Base-by-base conservation (phyloP, 2,329 filamentous ascomycete genomes). In the Xylariaceae sp. region DNA sequence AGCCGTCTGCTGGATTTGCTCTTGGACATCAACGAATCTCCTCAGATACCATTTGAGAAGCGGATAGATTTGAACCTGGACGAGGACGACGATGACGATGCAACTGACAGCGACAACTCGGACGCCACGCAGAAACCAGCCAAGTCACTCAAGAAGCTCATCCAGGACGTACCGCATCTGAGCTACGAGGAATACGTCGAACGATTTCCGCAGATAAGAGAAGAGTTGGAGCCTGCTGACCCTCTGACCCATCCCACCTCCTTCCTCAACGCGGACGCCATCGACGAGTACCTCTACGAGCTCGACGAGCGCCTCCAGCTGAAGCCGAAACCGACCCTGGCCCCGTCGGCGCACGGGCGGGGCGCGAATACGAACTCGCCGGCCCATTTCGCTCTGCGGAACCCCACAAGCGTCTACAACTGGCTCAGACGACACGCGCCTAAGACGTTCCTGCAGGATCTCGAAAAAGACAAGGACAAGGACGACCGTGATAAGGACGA, bases 371-470 rank as follows among this genome's bases (percentile, higher is more conserved):
- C 21, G 8, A 58, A 60, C 41, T 32, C 56, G 36, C 57, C 53
- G 51, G 60, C 62, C 57, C 62, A 72, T 64, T 57, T 73, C 34
- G 70, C 73, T 18, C 63, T 88, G 16, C 76, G 76, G 36, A 97
- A 97, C 59, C 88, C 89, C 0, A 85, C 88, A 29, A 94, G 86
- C 43, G 89, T 95, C 3, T 94, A 94, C 67, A 96, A 94, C 62
- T 98, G 92, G 92, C 76, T 98, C 9, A 78, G 87, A 47, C 81
- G 87, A 57, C 75, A 95, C 62, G 82, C 87, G 43, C 85, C 88
- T 3, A 82, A 90, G 60, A 81, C 88, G 34, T 89, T 94, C 66
- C 67, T 94, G 14, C 84, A 94, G 59, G 85, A 88, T 54, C 77
- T 80, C 40, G 79, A 83, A 53, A 63, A 64, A 19, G 59, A 62